Conservation (phyloP, 140 eudicot genomes). For the Bidens hawaiensis region DNA sequence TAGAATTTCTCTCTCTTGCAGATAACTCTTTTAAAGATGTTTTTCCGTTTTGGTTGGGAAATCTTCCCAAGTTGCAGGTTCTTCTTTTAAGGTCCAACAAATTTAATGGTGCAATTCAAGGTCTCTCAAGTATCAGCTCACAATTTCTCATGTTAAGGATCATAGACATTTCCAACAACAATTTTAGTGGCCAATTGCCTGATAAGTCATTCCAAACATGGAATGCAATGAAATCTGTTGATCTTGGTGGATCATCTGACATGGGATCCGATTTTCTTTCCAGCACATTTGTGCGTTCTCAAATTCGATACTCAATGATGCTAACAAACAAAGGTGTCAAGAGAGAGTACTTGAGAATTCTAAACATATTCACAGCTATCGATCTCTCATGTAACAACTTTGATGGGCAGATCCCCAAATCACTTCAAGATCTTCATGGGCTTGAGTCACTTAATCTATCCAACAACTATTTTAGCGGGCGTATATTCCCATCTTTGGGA, state of each 20-base stretch:
- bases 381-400: neutral
- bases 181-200: conserved; percentile 18
- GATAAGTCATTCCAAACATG: conserved; percentile 9
- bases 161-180: conserved; percentile 27
- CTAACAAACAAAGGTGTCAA: conserved; percentile 16
- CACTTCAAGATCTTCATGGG: conserved; percentile 3
- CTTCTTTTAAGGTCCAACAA: conserved; percentile 32
- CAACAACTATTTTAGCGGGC: conserved; percentile 26
- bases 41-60: conserved; percentile 25
- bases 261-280: neutral
- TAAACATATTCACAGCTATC: neutral
- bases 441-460: conserved; percentile 41
- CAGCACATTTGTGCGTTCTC: neutral
- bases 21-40: conserved; percentile 2
- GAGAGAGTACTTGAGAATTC: neutral
- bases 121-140: neutral
- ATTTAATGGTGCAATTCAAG: conserved; percentile 27
- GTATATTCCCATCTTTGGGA: conserved; percentile 23
- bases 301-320: neutral
- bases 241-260: neutral
- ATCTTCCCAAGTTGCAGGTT: conserved; percentile 19
- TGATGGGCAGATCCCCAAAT: neutral
- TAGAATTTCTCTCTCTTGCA: no score
- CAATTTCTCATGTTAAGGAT: conserved; percentile 25
- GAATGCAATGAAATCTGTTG: conserved; percentile 20